Conservation (phyloP, 805 yeast species). For the Scheffersomyces lignosus region DNA sequence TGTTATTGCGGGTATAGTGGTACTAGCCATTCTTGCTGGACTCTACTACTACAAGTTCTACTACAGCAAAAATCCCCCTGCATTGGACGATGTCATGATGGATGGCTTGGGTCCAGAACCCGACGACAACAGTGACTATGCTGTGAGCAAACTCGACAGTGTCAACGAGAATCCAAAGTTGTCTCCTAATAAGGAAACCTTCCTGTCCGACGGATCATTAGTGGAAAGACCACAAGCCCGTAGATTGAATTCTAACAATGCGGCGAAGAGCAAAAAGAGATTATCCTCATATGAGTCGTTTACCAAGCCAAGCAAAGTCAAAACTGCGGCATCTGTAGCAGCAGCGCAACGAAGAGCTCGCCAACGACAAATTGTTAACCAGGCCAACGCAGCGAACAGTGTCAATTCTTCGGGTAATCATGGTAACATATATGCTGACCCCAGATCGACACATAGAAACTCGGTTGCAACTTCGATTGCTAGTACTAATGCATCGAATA, state of each 20-base stretch:
- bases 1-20: conserved; percentile 61
- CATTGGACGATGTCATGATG: conserved; percentile 20
- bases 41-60: conserved; percentile 34
- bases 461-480: conserved; percentile 61
- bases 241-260: conserved; percentile 3
- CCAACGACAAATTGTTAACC: conserved; percentile 13
- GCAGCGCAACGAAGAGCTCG: conserved; percentile 11
- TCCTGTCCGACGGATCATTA: not conserved
- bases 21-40: conserved; percentile 37
- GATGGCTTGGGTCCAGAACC: conserved; percentile 5
- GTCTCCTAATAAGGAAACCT: not conserved
- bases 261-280: conserved; percentile 15
- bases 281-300: conserved; percentile 44
- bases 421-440: conserved; percentile 16
- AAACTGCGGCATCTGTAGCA: conserved; percentile 4
- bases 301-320: conserved; percentile 36
- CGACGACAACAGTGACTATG: conserved; percentile 8
- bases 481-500: conserved; percentile 79
- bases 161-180: not conserved
- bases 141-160: not conserved
- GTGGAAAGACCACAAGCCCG: conserved; percentile 5
- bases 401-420: conserved; percentile 1
- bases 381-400: conserved; percentile 12
- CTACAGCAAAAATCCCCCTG: conserved; percentile 34
- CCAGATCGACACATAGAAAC: conserved; percentile 22